Percentiles rank a stretch among this genome's conserved stretches.
These are phyloP conservation scores for Flueggea neowawraea DNA, from an alignment of 441 rosid genomes.

Conservation along the genomic window DNA sequence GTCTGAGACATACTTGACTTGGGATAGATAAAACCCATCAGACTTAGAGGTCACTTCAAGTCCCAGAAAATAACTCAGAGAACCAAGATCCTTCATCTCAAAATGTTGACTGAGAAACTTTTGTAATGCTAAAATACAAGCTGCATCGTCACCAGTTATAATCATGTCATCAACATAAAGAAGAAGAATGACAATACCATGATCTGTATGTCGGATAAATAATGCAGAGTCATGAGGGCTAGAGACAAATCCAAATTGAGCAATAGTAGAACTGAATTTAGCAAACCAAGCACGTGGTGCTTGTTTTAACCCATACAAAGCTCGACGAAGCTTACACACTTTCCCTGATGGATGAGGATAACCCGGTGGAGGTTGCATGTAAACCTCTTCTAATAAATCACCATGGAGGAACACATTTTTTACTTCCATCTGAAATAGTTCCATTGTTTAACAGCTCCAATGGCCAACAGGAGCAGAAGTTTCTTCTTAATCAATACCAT, in stretches of 20 bases:
- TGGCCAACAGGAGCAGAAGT: not conserved
- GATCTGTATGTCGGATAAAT: not conserved
- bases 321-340: not conserved
- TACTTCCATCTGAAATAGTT: not conserved
- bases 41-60: not conserved
- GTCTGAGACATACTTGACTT: not conserved
- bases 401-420: not conserved
- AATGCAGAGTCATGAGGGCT: not conserved
- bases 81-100: conserved; percentile 4
- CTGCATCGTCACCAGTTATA: not conserved
- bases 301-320: not conserved
- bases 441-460: not conserved
- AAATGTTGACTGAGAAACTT: not conserved
- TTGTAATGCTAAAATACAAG: not conserved
- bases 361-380: not conserved
- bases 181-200: not conserved
- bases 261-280: not conserved
- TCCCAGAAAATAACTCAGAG: not conserved
- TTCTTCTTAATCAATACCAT: not conserved
- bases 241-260: not conserved
- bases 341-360: not conserved
- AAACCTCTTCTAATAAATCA: not conserved
- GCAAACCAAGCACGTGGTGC: not conserved
- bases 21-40: not conserved
- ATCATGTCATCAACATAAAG: conserved; percentile 1